A percentile compares a stretch with the other conserved stretches of the same genome.
Conservation (phyloP, 257 asterid species). For the Solanum rostratum region DNA sequence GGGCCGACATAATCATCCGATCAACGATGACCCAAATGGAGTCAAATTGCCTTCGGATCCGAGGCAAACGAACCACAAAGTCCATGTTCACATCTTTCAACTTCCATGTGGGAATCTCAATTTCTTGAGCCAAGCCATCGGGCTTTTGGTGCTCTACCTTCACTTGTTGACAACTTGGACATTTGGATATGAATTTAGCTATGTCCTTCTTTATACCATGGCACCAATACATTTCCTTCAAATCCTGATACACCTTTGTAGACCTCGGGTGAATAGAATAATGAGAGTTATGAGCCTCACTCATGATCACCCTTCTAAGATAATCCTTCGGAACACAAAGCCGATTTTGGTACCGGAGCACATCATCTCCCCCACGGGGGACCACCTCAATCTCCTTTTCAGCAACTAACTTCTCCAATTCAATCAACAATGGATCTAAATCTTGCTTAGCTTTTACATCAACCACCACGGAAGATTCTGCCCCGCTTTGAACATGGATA, state of each 20-base stretch:
- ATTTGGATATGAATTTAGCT: too few species aligned
- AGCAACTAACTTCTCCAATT: too few species aligned
- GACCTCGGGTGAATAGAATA: neutral
- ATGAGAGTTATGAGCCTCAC: neutral
- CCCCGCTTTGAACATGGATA: neutral
- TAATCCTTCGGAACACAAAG: neutral
- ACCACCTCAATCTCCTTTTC: too few species aligned
- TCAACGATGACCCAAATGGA: neutral
- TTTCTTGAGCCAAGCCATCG: neutral
- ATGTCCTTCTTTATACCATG: neutral
- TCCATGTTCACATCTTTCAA: neutral
- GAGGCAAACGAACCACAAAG: neutral
- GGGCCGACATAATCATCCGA: too few species aligned
- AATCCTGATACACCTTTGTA: neutral
- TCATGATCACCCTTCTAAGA: too few species aligned
- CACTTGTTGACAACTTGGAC: neutral
- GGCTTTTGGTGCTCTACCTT: neutral
- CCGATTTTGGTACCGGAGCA: too few species aligned
- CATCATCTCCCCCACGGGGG: neutral
- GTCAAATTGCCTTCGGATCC: neutral
- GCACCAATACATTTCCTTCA: too few species aligned
- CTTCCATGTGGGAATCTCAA: neutral
- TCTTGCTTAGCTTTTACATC: neutral
- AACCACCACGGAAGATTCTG: too few species aligned
- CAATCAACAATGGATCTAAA: too few species aligned